Percentiles rank a stretch among this genome's conserved stretches.
phyloP scores from a whole-genome alignment of 2,329 filamentous ascomycete genomes.

The Sarocladium brachiariae region DNA sequence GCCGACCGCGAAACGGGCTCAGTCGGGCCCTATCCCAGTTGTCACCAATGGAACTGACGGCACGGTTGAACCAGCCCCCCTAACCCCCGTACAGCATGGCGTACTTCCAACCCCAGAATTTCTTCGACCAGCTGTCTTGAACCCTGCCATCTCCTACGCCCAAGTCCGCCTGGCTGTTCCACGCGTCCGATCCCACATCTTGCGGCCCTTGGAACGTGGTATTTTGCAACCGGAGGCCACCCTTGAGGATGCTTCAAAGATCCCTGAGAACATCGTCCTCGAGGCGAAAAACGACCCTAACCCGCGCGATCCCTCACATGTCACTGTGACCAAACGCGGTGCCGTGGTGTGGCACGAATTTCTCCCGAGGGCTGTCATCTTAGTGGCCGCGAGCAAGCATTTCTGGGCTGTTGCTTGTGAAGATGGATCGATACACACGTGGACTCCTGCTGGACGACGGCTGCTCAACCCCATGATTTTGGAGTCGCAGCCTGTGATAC shows the following conservation, averaged over 20 bases:
- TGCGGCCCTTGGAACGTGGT: constrained; percentile 70
- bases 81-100: constrained; percentile 51
- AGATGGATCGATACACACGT: constrained; percentile 82
- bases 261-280: constrained; percentile 66
- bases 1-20: constrained; percentile 40
- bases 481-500: constrained; percentile 87
- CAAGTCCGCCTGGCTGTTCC: constrained; percentile 84
- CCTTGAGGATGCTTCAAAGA: constrained; percentile 54
- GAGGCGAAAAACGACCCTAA: constrained; percentile 81
- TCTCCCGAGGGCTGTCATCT: constrained; percentile 75
- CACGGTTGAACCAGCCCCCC: constrained; percentile 60
- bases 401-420: constrained; percentile 94
- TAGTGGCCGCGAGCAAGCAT: constrained; percentile 81
- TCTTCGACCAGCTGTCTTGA: constrained; percentile 79
- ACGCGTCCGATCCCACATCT: constrained; percentile 73
- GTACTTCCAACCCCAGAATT: constrained; percentile 70
- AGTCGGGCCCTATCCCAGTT: constrained; percentile 65
- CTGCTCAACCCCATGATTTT: constrained; percentile 78
- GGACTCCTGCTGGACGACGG: constrained; percentile 86
- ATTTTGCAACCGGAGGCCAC: constrained; percentile 45
- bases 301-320: constrained; percentile 73
- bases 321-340: constrained; percentile 75
- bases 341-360: constrained; percentile 90
- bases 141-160: constrained; percentile 71
- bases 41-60: constrained; percentile 72